These are phyloP conservation scores for Podospora australis DNA, from an alignment of 495 filamentous ascomycete species.

Conservation along the genomic window DNA sequence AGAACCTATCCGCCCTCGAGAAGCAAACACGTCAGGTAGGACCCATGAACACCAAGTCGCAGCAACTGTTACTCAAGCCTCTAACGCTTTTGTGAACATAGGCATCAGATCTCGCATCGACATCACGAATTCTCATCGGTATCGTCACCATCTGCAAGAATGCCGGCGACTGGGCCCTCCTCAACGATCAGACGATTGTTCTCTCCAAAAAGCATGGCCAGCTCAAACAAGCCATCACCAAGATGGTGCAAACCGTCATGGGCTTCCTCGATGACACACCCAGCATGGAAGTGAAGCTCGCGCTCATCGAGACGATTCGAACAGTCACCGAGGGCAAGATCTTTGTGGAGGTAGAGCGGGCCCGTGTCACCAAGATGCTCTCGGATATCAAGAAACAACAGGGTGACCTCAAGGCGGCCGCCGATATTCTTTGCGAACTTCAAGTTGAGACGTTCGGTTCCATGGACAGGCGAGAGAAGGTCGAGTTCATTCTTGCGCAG, in stretches of 20 bases:
- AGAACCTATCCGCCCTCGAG: constrained; percentile 85
- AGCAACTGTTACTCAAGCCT: not conserved
- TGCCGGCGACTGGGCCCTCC: constrained; percentile 79
- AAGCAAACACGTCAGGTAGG: constrained; percentile 93
- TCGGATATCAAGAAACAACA: constrained; percentile 95
- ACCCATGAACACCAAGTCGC: constrained; percentile 3
- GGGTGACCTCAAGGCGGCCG: constrained; percentile 82
- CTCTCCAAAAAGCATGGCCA: constrained; percentile 99
- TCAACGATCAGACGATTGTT: constrained; percentile 92
- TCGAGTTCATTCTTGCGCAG: constrained; percentile 94
- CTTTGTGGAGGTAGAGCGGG: constrained; percentile 96
- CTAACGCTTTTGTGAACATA: constrained; percentile 29
- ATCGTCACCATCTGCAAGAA: constrained; percentile 95
- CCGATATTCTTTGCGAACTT: constrained; percentile 90
- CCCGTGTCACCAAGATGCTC: constrained; percentile 87
- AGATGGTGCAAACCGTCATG: constrained; percentile 98
- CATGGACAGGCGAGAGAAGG: constrained; percentile 95
- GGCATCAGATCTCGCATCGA: constrained; percentile 93
- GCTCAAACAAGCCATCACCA: constrained; percentile 96
- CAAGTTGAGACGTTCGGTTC: constrained; percentile 99
- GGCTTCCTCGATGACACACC: constrained; percentile 76
- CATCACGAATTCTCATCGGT: constrained; percentile 74
- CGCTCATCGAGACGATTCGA: constrained; percentile 87
- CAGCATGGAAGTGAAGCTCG: constrained; percentile 75
- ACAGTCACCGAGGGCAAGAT: constrained; percentile 99